These are phyloP conservation scores for Xylaria bambusicola DNA, from an alignment of 495 filamentous ascomycete species.

Conservation along the genomic window DNA sequence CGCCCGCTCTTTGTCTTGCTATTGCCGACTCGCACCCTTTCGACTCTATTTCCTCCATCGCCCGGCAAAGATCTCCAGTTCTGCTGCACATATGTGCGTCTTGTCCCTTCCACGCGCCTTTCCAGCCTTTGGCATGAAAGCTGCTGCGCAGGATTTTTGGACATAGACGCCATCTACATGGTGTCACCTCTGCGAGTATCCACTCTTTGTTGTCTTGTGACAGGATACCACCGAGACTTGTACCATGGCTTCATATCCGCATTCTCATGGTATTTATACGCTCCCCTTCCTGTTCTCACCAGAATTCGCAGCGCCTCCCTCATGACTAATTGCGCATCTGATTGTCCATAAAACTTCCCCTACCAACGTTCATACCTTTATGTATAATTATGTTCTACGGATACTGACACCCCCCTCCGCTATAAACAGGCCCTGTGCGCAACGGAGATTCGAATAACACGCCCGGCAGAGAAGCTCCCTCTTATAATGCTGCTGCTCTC, in stretches of 20 bases:
- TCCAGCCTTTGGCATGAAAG: slow-evolving; percentile 14
- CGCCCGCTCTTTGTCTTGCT: slow-evolving; percentile 2
- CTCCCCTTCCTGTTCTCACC: slow-evolving; percentile 14
- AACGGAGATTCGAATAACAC: slow-evolving; percentile 22
- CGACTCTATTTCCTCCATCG: not conserved
- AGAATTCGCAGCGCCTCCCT: not conserved
- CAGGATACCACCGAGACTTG: not conserved
- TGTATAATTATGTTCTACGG: not conserved
- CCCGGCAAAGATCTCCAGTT: not conserved
- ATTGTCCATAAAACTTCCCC: too few relatives aligned
- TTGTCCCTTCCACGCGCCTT: slow-evolving; percentile 4
- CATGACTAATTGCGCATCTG: too few relatives aligned
- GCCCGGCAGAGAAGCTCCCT: slow-evolving; percentile 11
- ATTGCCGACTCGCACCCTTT: not conserved
- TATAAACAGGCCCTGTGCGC: slow-evolving; percentile 22
- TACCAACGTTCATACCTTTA: not conserved
- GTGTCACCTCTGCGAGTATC: not conserved
- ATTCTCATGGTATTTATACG: slow-evolving; percentile 16
- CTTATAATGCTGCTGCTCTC: slow-evolving; percentile 38
- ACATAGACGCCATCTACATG: not conserved
- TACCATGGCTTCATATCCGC: slow-evolving; percentile 13
- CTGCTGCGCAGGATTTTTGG: not conserved
- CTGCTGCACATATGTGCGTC: slow-evolving; percentile 17
- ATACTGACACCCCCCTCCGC: not conserved
- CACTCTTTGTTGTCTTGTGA: slow-evolving; percentile 10